phyloP scores from a whole-genome alignment of 352 stramenopile genomes.

The Phytophthora tentaculata region DNA sequence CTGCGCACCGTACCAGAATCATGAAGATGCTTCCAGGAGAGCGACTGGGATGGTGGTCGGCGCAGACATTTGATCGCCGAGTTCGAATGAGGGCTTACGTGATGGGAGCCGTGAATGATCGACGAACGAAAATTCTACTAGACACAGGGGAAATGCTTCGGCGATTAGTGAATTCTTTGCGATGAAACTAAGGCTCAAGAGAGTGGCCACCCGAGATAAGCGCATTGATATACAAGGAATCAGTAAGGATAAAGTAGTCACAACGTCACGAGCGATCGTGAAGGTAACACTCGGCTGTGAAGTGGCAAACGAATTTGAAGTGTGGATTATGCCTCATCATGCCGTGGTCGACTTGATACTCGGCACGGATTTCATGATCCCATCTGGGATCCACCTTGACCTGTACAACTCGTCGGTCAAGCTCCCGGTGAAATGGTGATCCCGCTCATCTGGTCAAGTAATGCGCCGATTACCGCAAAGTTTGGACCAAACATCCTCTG shows the following conservation, averaged over 20 bases:
- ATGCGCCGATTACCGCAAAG: not conserved
- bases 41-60: not conserved
- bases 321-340: not conserved
- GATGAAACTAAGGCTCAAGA: not conserved
- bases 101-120: not conserved
- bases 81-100: not conserved
- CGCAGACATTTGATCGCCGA: not conserved
- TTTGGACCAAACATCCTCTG: not conserved
- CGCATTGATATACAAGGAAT: not conserved
- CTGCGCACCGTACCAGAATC: not conserved
- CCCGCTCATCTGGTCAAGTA: not conserved
- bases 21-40: not conserved
- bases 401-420: not conserved
- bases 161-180: not conserved
- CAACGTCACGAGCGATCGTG: not conserved
- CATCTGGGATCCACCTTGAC: not conserved
- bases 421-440: not conserved
- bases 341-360: not conserved
- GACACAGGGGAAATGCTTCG: not conserved
- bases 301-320: not conserved
- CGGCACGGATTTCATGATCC: not conserved
- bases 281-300: not conserved
- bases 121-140: not conserved
- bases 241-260: not conserved
- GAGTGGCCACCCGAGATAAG: not conserved